Conservation (phyloP, 2,329 filamentous ascomycete species). For the Curvularia eragrostidis region DNA sequence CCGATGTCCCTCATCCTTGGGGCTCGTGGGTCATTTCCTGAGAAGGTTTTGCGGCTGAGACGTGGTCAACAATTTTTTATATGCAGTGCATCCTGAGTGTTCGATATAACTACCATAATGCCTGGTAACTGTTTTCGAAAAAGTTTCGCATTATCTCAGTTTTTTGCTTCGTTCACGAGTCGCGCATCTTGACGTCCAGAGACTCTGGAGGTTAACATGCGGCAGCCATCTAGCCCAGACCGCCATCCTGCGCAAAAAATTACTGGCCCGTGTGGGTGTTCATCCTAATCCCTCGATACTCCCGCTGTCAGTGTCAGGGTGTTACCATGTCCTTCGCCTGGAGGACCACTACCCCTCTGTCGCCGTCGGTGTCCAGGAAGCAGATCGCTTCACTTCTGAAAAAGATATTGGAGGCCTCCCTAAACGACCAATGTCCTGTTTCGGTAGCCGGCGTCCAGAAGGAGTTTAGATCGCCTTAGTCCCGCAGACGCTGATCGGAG, state of each 20-base stretch:
- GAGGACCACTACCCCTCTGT: slow-evolving; percentile 1
- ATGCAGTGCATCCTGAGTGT: not conserved
- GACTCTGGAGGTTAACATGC: not conserved
- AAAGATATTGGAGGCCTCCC: not conserved
- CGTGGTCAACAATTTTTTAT: not conserved
- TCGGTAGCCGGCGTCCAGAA: not conserved
- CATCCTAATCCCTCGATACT: not conserved
- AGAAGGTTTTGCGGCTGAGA: not conserved
- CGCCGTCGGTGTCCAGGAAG: slow-evolving; percentile 1
- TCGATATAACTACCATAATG: slow-evolving; percentile 1
- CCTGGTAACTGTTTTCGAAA: not conserved
- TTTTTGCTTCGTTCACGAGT: not conserved
- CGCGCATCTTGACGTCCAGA: not conserved
- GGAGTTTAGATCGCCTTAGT: not conserved
- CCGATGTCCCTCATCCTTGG: too few species aligned
- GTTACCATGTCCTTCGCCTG: not conserved
- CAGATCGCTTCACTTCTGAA: not conserved
- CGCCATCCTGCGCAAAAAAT: not conserved
- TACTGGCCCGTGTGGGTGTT: slow-evolving; percentile 5
- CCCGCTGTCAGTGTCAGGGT: not conserved
- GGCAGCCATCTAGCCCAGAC: slow-evolving; percentile 2
- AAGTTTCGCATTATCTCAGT: not conserved
- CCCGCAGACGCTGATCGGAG: not conserved
- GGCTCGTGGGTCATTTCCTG: not conserved
- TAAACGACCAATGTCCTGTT: not conserved